Conservation (phyloP, 192 early-diverging fungal genomes). For the Dimargaris xerosporica region DNA sequence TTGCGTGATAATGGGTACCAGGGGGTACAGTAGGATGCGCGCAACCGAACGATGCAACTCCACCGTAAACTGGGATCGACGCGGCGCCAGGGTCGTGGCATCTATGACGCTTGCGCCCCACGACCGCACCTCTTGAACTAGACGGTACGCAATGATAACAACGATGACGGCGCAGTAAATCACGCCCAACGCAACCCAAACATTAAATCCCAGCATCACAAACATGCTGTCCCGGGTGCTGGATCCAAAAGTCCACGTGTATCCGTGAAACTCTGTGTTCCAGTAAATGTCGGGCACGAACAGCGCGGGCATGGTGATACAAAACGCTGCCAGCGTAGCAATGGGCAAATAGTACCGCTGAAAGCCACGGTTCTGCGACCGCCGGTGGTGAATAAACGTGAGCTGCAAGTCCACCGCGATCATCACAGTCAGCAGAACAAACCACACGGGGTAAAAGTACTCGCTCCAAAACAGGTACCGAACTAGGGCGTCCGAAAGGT, state of each 20-base stretch:
- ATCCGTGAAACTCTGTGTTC: not conserved
- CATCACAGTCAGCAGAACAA: slow-evolving; percentile 7
- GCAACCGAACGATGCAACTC: slow-evolving; percentile 25
- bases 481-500: not conserved
- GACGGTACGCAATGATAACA: not conserved
- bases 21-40: slow-evolving; percentile 22
- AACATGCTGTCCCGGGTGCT: not conserved
- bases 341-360: not conserved
- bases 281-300: not conserved
- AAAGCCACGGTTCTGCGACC: not conserved
- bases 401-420: slow-evolving; percentile 8
- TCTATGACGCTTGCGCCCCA: too few relatives aligned
- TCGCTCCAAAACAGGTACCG: slow-evolving; percentile 7
- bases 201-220: slow-evolving; percentile 4
- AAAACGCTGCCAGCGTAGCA: not conserved
- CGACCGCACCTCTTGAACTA: not conserved
- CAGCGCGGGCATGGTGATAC: not conserved
- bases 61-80: slow-evolving; percentile 21
- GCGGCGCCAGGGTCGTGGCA: slow-evolving; percentile 14
- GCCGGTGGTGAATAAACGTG: not conserved
- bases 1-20: slow-evolving; percentile 26
- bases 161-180: slow-evolving; percentile 1
- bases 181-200: slow-evolving; percentile 1
- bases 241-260: not conserved
- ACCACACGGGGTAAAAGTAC: slow-evolving; percentile 9